These are phyloP conservation scores for Blastocystis sp. DNA, from an alignment of 352 stramenopile species.

Conservation along the genomic window DNA sequence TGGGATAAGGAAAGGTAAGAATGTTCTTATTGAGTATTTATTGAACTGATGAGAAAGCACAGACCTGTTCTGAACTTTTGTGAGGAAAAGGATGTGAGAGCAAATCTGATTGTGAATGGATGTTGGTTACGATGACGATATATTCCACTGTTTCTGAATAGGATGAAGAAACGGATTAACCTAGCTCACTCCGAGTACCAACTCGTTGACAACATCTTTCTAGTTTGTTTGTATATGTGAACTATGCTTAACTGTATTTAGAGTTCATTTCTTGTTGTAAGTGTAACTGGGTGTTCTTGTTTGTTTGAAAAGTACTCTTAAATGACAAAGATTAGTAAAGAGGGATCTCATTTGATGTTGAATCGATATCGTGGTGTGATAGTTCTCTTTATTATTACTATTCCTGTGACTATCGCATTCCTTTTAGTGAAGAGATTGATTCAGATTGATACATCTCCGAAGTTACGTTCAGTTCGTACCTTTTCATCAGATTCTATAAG, in stretches of 20 bases:
- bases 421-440: not conserved
- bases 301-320: not conserved
- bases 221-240: not conserved
- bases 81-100: conserved; percentile 41
- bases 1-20: not conserved
- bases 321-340: not conserved
- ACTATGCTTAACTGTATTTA: conserved; percentile 31
- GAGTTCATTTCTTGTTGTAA: not conserved
- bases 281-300: not conserved
- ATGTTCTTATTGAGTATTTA: not conserved
- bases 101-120: conserved; percentile 49
- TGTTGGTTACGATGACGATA: not conserved
- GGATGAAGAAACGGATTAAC: not conserved
- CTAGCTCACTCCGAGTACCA: conserved; percentile 55
- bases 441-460: not conserved
- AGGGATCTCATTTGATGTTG: not conserved
- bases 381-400: not conserved
- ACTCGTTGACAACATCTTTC: not conserved
- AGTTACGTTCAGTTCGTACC: too few relatives aligned
- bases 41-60: conserved; percentile 54
- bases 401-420: not conserved
- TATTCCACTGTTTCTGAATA: conserved; percentile 21
- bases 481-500: too few relatives aligned
- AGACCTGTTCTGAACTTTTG: conserved; percentile 64
- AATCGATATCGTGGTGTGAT: not conserved